Base-by-base conservation (phyloP, 2,329 filamentous ascomycete genomes). In the Epichloe glyceriae region DNA sequence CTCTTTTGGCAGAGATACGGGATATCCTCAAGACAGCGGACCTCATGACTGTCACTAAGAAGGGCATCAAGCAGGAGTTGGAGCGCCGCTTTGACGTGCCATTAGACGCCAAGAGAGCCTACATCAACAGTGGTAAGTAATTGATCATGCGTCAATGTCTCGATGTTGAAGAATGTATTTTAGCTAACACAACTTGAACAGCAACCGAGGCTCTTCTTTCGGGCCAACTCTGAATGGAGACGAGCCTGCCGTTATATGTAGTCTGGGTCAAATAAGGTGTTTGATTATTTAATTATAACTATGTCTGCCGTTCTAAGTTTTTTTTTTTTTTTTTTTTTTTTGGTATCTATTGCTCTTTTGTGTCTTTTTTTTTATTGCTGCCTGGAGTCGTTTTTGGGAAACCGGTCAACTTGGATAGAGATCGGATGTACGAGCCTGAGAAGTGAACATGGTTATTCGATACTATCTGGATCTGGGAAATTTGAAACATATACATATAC, bases 11-110 rank as follows among this genome's bases (percentile, higher is more conserved):
- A 0, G 93, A 98, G 75, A 98, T 98, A 60, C 80, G 93, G 48
- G 89, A 96, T 62, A 95, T 98, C 56, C 73, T 98, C 55, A 80
- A 83, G 59, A 94, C 86, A 12, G 90, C 89, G 2, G 93, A 98
- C 70, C 72, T 98, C 63, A 98, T 98, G 93, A 90, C 81, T 4
- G 88, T 98, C 42, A 98, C 93, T 57, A 98, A 98, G 82, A 98
- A 98, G 80, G 88, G 86, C 60, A 86, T 98, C 69, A 97, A 97
- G 77, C 71, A 80, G 58, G 93, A 98, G 72, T 72, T 98, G 52
- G 93, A 98, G 75, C 81, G 82, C 62, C 80, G 90, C 55, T 98
- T 98, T 63, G 87, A 86, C 54, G 83, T 95, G 55, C 80, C 83
- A 53, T 77, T 98, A 53, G 90, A 97, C 65, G 75, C 82, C 50